Evolutionary conservation across 345 rosid genomes (phyloP).

Genomic region (Sisymbrium altissimum): DNA sequence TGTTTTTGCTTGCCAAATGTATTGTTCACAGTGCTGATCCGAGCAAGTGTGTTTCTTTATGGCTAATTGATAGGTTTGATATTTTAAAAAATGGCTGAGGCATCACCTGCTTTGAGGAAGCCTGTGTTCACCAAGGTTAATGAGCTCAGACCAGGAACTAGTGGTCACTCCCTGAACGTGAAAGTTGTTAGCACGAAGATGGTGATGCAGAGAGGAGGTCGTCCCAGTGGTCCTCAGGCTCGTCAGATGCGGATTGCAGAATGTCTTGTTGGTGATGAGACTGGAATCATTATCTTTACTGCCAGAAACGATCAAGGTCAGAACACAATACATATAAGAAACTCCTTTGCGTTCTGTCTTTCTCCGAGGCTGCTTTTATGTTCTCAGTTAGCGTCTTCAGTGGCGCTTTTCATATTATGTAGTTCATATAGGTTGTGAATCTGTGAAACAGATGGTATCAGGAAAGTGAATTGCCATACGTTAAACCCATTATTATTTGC

Average conservation of each 20-base stretch:
- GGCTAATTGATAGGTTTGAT: neutral
- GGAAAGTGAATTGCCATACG: neutral
- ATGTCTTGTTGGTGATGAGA: slow-evolving; percentile 92
- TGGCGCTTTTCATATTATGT: neutral
- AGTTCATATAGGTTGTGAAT: neutral
- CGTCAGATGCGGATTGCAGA: slow-evolving; percentile 93
- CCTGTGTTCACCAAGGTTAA: slow-evolving; percentile 85
- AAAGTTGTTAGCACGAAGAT: slow-evolving; percentile 80
- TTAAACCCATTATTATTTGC: neutral
- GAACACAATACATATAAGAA: neutral
- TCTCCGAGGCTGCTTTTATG: neutral
- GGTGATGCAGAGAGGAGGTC: slow-evolving; percentile 76
- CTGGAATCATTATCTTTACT: slow-evolving; percentile 79
- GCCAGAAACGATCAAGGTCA: slow-evolving; percentile 97
- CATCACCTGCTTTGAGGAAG: slow-evolving; percentile 79
- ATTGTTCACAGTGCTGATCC: neutral
- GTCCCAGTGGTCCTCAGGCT: slow-evolving; percentile 61
- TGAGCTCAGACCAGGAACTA: slow-evolving; percentile 90
- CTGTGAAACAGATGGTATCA: neutral
- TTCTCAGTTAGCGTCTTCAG: neutral
- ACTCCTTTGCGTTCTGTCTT: neutral
- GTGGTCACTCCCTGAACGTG: slow-evolving; percentile 75
- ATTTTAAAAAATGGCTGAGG: slow-evolving; percentile 57
- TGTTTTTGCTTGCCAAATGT: neutral
- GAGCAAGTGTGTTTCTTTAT: neutral